phyloP scores from a whole-genome alignment of 495 filamentous ascomycete species.

The Aspergillus egyptiacus region DNA sequence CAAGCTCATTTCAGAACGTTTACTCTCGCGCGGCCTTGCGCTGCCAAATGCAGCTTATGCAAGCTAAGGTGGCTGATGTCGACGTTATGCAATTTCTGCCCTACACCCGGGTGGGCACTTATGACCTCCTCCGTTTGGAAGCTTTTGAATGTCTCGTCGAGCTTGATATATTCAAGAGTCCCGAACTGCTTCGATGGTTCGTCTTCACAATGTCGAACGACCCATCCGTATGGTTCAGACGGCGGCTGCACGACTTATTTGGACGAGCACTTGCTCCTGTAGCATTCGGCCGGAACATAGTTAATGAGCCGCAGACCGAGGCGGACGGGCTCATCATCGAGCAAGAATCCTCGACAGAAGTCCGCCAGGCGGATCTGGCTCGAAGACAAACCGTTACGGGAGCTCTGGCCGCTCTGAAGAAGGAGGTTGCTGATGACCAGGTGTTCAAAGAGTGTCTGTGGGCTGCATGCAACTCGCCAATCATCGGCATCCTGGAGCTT shows the following conservation, averaged over 20 bases:
- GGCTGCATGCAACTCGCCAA: conserved; percentile 65
- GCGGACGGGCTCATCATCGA: conserved; percentile 73
- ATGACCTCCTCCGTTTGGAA: conserved; percentile 72
- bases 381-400: conserved; percentile 71
- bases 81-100: conserved; percentile 66
- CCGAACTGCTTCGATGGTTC: conserved; percentile 61
- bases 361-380: conserved; percentile 61
- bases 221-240: conserved; percentile 72
- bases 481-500: conserved; percentile 63
- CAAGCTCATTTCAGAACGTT: conserved; percentile 83
- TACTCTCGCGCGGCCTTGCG: conserved; percentile 76
- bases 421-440: conserved; percentile 57
- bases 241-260: conserved; percentile 60
- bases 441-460: conserved; percentile 67
- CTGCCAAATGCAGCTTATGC: conserved; percentile 69
- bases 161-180: conserved; percentile 61
- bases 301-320: conserved; percentile 23
- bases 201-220: conserved; percentile 68
- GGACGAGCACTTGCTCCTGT: conserved; percentile 68
- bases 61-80: conserved; percentile 57
- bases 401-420: conserved; percentile 68
- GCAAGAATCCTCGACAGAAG: conserved; percentile 61
- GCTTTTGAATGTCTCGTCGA: conserved; percentile 79
- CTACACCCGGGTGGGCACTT: conserved; percentile 72
- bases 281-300: conserved; percentile 60